Base-by-base conservation (phyloP, 257 asterid species). In the Striga asiatica region DNA sequence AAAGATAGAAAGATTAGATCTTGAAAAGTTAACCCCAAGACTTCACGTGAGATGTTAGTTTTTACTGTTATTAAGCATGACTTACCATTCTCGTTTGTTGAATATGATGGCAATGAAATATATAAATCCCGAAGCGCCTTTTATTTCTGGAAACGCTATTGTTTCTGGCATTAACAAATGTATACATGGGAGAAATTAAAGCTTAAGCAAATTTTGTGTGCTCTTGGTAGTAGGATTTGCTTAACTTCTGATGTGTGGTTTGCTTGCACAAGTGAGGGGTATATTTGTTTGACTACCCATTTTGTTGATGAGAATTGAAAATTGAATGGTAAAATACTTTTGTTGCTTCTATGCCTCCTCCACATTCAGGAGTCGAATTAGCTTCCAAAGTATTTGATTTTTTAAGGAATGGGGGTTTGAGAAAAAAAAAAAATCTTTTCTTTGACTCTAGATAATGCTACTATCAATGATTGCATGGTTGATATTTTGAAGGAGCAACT, bases 171-270 rank as follows among this genome's bases (percentile, higher is more conserved):
- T n/a, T n/a, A n/a, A n/a, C n/a, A n/a, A n/a, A n/a, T n/a, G n/a
- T n/a, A n/a, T n/a, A n/a, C n/a, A n/a, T n/a, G n/a, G n/a, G 14
- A n/a, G 14, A 53, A 66, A 58, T 16, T 13, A 18, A 41, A 58
- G 27, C 45, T 66, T 14, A 58, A 58, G 43, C 9, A 29, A 18
- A 23, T 6, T 61, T 41, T 66, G 24, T 29, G 17, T 50, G 51
- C 3, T 12, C 38, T 50, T 18, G 1, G 10, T 12, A 27, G 32
- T 58, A 39, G 51, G 11, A 20, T 50, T 37, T 58, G 32, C 8
- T 8, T 31, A 2, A 31, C 38, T 31, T 6, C 38, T 2, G 38
- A 31, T 31, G 2, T 31, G 9, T 31, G 38, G 38, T 5, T 11
- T 31, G 38, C 38, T 31, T n/a, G n/a, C n/a, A n/a, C n/a, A n/a